Evolutionary conservation across 768 basidiomycete species (phyloP).

Genomic region (Lepiota subincarnata): DNA sequence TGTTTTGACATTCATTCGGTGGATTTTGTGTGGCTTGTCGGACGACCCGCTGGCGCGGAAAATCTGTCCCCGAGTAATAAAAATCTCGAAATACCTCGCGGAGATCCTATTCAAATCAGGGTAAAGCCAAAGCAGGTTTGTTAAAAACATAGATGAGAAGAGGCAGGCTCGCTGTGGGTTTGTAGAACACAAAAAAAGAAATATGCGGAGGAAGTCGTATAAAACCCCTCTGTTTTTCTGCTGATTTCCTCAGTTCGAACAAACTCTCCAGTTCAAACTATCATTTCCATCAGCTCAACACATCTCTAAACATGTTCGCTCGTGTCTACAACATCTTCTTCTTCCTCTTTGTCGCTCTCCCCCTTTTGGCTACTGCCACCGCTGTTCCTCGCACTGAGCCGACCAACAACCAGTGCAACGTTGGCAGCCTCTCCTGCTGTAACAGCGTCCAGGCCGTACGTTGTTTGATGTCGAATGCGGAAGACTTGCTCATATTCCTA

Average conservation of each 20-base stretch:
- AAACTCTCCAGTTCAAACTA: slow-evolving; percentile 3
- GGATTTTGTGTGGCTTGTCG: too few species aligned
- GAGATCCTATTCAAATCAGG: too few species aligned
- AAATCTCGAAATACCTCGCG: too few species aligned
- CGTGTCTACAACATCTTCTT: slow-evolving; percentile 16
- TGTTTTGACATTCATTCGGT: too few species aligned
- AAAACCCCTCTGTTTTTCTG: slow-evolving; percentile 5
- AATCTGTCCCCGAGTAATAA: too few species aligned
- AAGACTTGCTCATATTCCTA: too few species aligned
- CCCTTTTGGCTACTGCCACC: slow-evolving; percentile 17
- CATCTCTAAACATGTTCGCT: slow-evolving; percentile 17
- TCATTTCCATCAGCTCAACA: neutral
- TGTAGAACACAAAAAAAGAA: too few species aligned
- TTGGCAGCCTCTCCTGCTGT: slow-evolving; percentile 20
- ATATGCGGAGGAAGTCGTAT: neutral
- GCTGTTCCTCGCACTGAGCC: neutral
- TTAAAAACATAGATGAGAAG: neutral
- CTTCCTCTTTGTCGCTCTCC: slow-evolving; percentile 18
- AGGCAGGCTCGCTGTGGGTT: too few species aligned
- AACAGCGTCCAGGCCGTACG: slow-evolving; percentile 17
- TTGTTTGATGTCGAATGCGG: neutral
- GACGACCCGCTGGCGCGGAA: too few species aligned
- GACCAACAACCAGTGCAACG: slow-evolving; percentile 17
- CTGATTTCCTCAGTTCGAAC: slow-evolving; percentile 15
- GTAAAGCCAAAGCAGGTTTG: too few species aligned